Evolutionary conservation across 768 basidiomycete genomes (phyloP).

Genomic region (Lactarius pseudohatsudake): DNA sequence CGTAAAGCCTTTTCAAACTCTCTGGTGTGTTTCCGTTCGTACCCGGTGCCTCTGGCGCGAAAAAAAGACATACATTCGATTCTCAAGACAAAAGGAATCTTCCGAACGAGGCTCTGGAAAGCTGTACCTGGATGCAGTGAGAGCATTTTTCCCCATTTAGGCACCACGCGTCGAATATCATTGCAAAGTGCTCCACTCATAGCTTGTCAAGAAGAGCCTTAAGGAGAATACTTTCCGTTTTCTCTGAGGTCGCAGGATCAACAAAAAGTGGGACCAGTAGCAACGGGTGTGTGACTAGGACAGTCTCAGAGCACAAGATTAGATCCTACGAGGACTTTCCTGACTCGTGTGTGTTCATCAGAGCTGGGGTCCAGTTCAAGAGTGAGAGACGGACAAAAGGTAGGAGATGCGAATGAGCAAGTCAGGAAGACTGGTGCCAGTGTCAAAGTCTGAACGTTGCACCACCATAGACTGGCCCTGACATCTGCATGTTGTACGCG

Average conservation of each 20-base stretch:
- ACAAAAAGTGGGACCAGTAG: neutral
- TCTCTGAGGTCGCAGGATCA: neutral
- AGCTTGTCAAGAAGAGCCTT: neutral
- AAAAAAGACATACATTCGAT: neutral
- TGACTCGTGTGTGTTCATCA: neutral
- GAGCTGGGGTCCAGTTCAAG: neutral
- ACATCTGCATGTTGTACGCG: neutral
- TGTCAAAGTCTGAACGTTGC: no score
- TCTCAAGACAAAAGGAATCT: neutral
- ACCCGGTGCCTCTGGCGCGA: neutral
- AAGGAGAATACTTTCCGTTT: neutral
- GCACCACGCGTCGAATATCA: slow-evolving; percentile 5
- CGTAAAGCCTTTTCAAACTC: neutral
- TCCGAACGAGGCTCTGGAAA: neutral
- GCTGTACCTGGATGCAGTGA: slow-evolving; percentile 5
- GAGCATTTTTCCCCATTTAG: slow-evolving; percentile 2
- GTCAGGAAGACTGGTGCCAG: no score
- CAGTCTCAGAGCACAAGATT: neutral
- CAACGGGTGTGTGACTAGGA: neutral
- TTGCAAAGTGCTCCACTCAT: slow-evolving; percentile 2
- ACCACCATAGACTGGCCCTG: no score
- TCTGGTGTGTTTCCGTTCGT: neutral
- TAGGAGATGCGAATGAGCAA: neutral
- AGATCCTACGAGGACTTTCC: neutral
- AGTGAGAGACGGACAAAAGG: neutral